These are phyloP conservation scores for Tolypocladium ophioglossoides DNA, from an alignment of 2,329 filamentous ascomycete genomes.

Conservation along the genomic window DNA sequence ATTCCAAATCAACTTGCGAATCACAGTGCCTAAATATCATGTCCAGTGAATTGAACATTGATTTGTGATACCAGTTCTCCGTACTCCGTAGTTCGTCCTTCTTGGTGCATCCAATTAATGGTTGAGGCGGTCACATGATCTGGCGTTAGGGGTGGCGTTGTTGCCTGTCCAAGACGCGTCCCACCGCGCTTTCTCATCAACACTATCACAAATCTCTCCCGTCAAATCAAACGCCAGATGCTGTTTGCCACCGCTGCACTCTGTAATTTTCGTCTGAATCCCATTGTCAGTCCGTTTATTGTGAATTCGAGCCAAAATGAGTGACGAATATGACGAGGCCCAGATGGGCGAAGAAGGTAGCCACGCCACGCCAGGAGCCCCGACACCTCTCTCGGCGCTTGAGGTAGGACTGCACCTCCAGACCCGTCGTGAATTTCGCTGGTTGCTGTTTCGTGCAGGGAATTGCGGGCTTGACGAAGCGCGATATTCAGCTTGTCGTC, in stretches of 20 bases:
- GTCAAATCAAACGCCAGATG: constrained; percentile 4
- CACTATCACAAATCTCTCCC: constrained; percentile 7
- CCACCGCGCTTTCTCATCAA: constrained; percentile 16
- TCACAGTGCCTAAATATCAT: neutral
- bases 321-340: constrained; percentile 53
- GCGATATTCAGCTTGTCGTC: constrained; percentile 86
- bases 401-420: constrained; percentile 52
- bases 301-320: constrained; percentile 22
- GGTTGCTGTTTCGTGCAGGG: constrained; percentile 43
- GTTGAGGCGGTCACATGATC: constrained; percentile 20
- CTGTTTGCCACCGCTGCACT: neutral
- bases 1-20: neutral
- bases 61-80: too few species aligned
- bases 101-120: neutral
- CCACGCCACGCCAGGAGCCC: constrained; percentile 78
- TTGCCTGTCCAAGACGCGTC: constrained; percentile 23
- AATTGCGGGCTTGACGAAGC: constrained; percentile 77
- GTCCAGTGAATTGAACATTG: neutral
- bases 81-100: too few species aligned
- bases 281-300: neutral
- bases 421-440: constrained; percentile 1
- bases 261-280: neutral
- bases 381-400: constrained; percentile 73
- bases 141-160: constrained; percentile 22
- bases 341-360: constrained; percentile 58